Base-by-base conservation (phyloP, 148 eudicot genomes). In the Simmondsia chinensis region DNA sequence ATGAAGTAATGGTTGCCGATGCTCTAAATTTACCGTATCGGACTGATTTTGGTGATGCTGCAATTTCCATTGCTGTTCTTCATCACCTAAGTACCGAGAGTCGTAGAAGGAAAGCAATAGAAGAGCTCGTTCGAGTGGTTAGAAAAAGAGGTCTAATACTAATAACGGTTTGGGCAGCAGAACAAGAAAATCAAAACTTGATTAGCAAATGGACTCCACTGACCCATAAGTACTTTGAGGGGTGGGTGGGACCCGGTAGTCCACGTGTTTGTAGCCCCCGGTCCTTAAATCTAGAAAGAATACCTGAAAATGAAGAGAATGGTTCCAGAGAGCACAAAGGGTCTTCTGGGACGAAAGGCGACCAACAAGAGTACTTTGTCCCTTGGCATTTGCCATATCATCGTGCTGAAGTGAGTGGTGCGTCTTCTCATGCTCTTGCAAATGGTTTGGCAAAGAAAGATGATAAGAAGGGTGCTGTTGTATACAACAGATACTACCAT, bases 331-430 rank as follows among this genome's bases (percentile, higher is more conserved):
- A 48, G 37, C 27, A 13, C 14, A 64, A 54, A 46, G 64, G 43
- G 16, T 57, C 57, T 2, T 46, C 32, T 36, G 66, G n/a, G n/a
- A n/a, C n/a, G 45, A 33, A 33, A 13, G 68, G 57, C 29, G 62
- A 54, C 42, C 94, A 77, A 47, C 97, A 91, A 39, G 97, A 85
- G 62, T 91, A 65, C 65, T 91, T 91, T 56, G 94, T 91, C 32
- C 97, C 97, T 14, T 91, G 97, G 97, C 97, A 91, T 55, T 76
- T 91, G 47, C 97, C 95, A 21, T 91, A 91, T 68, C 97, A 91
- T 54, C 85, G 97, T 40, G 97, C 95, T 32, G 97, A 85, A 65
- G 73, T 91, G 25, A 72, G 73, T 57, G 97, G 95, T 28, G 95
- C 83, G 27, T 91, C 97, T 57, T 80, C 75, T 50, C 40, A 46